Conservation (phyloP, 2,329 filamentous ascomycete species). For the Neonectria neomacrospora region DNA sequence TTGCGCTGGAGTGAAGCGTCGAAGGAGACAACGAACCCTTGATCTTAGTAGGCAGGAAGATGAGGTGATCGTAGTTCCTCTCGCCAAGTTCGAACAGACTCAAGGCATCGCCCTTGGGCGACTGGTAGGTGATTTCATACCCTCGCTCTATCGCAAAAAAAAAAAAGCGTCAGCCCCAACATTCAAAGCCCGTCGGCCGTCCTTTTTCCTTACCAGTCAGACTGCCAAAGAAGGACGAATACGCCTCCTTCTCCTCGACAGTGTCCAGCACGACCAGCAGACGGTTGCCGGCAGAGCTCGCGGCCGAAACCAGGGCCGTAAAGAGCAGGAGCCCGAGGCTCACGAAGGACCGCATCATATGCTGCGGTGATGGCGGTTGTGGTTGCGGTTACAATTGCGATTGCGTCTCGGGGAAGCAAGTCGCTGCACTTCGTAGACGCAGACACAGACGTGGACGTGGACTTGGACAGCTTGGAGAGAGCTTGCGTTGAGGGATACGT, state of each 20-base stretch:
- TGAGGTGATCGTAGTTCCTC: slow-evolving; percentile 88
- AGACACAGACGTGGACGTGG: slow-evolving; percentile 33
- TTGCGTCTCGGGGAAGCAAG: slow-evolving; percentile 31
- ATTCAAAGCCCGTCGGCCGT: neutral
- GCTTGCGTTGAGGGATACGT: slow-evolving; percentile 53
- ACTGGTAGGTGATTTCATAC: slow-evolving; percentile 82
- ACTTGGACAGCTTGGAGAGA: slow-evolving; percentile 42
- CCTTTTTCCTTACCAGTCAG: slow-evolving; percentile 67
- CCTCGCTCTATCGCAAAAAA: slow-evolving; percentile 72
- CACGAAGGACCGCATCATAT: slow-evolving; percentile 77
- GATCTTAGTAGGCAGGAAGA: slow-evolving; percentile 87
- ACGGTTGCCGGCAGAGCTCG: slow-evolving; percentile 82
- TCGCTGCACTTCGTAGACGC: slow-evolving; percentile 16
- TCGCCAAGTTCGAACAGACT: slow-evolving; percentile 87
- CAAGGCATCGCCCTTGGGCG: slow-evolving; percentile 82
- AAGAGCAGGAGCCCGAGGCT: slow-evolving; percentile 76
- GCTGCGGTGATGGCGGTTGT: slow-evolving; percentile 5
- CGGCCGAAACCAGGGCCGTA: slow-evolving; percentile 74
- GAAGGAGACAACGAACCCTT: slow-evolving; percentile 72
- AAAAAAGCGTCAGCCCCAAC: slow-evolving; percentile 35
- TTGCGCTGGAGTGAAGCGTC: slow-evolving; percentile 9
- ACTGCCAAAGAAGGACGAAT: slow-evolving; percentile 83
- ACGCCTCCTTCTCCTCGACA: slow-evolving; percentile 80
- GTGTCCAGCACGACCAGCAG: slow-evolving; percentile 90
- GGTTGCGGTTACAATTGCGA: slow-evolving; percentile 18